Evolutionary conservation across 352 stramenopile species (phyloP).

Genomic region (Globisporangium nunn): DNA sequence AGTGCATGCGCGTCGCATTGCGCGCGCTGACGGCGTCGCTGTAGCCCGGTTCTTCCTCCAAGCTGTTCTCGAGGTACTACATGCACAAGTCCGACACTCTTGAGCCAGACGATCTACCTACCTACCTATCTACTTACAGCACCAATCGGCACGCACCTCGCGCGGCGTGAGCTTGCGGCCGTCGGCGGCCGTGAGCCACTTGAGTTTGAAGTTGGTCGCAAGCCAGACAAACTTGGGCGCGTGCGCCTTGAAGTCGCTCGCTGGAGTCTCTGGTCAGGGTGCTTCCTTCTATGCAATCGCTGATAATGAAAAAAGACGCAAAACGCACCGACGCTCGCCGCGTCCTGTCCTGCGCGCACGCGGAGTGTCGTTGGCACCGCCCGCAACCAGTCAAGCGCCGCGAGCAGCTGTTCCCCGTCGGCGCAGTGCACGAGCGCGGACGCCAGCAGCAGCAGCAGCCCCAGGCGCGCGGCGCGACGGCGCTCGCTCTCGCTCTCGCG

Average conservation of each 20-base stretch:
- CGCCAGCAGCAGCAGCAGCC: constrained; percentile 51
- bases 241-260: constrained; percentile 35
- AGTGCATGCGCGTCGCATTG: constrained; percentile 56
- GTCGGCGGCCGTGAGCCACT: constrained; percentile 42
- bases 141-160: constrained; percentile 5
- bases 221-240: constrained; percentile 61
- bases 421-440: constrained; percentile 54
- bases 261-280: constrained; percentile 4
- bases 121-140: too few relatives aligned
- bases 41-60: constrained; percentile 46
- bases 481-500: constrained; percentile 10
- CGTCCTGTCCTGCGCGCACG: constrained; percentile 53
- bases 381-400: constrained; percentile 40
- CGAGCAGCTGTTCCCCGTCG: constrained; percentile 39
- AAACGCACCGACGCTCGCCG: constrained; percentile 36
- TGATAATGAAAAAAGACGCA: too few relatives aligned
- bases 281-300: too few relatives aligned
- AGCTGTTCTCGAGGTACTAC: constrained; percentile 42
- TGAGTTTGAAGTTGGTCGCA: constrained; percentile 56
- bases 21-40: constrained; percentile 38
- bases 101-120: not conserved
- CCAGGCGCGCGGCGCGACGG: constrained; percentile 11
- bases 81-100: not conserved
- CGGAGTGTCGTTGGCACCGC: constrained; percentile 29
- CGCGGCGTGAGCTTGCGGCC: constrained; percentile 37